A percentile compares a stretch with the other conserved stretches of the same genome.
Conservation (phyloP, 2,329 filamentous ascomycete species). For the Xylaria sp. region DNA sequence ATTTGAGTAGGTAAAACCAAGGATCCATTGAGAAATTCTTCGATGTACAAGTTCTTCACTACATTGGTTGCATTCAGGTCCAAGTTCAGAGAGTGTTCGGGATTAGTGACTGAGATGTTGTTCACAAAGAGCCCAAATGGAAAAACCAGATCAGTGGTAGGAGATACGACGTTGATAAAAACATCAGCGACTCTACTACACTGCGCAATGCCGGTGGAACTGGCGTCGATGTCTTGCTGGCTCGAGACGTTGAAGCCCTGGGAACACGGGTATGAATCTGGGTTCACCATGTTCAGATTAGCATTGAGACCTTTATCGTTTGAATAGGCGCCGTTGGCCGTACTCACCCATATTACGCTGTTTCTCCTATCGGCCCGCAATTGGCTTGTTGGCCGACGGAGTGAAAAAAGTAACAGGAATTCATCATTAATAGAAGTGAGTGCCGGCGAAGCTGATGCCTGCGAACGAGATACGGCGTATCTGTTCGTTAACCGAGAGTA, state of each 20-base stretch:
- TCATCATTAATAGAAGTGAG: too few species aligned
- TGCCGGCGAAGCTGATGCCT: too few species aligned
- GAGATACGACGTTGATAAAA: background rate
- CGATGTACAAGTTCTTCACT: background rate
- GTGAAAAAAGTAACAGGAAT: too few species aligned
- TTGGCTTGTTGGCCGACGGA: too few species aligned
- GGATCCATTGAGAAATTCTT: background rate
- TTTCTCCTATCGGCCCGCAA: too few species aligned
- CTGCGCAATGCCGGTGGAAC: background rate
- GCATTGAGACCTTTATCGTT: too few species aligned
- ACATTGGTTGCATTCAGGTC: background rate
- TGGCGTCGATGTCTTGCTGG: slow-evolving; percentile 1
- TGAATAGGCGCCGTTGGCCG: too few species aligned
- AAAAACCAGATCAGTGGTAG: background rate
- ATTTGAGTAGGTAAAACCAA: background rate
- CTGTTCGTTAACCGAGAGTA: too few species aligned
- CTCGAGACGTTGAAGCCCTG: background rate
- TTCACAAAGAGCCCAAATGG: background rate
- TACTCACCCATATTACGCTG: too few species aligned
- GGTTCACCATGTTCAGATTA: too few species aligned
- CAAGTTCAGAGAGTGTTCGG: background rate
- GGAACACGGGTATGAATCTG: background rate
- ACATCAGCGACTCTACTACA: background rate
- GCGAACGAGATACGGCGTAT: too few species aligned
- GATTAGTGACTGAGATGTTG: background rate